A percentile compares a stretch with the other conserved stretches of the same genome.
phyloP scores from a whole-genome alignment of 148 eudicot genomes.

The Chenopodium formosanum region DNA sequence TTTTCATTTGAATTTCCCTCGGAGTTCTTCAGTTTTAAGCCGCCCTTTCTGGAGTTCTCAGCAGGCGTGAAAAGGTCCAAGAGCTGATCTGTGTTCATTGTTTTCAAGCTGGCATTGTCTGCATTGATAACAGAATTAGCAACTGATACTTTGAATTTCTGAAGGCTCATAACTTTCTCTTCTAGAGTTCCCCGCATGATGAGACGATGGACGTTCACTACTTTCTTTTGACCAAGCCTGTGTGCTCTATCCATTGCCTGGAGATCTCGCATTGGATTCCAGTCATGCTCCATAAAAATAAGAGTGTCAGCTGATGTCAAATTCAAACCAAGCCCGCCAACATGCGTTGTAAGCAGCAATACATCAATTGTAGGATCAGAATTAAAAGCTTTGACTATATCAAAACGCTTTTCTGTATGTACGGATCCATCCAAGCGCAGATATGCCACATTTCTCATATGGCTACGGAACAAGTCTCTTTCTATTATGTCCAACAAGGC shows the following conservation, averaged over 20 bases:
- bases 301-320: constrained; percentile 98
- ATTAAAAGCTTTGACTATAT: constrained; percentile 92
- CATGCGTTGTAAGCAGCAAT: constrained; percentile 91
- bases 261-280: constrained; percentile 99
- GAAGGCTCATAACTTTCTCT: constrained; percentile 99
- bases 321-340: constrained; percentile 83
- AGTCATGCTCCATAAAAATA: constrained; percentile 98
- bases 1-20: constrained; percentile 48
- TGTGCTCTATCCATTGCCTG: constrained; percentile 99
- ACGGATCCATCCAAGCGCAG: constrained; percentile 97
- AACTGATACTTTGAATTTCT: constrained; percentile 87
- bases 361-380: constrained; percentile 99
- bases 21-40: constrained; percentile 37
- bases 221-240: constrained; percentile 93
- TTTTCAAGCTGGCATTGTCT: constrained; percentile 94
- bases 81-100: constrained; percentile 98
- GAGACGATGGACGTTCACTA: constrained; percentile 93
- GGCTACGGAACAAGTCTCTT: constrained; percentile 74
- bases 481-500: constrained; percentile 90
- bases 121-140: constrained; percentile 95
- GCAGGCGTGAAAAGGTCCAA: constrained; percentile 94
- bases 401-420: constrained; percentile 84
- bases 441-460: constrained; percentile 93
- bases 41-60: constrained; percentile 67
- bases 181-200: constrained; percentile 98